Evolutionary conservation across 2,329 filamentous ascomycete genomes (phyloP), one percentile per base, ranked within the genome.

Genomic region (Chalaropsis ovoidea): DNA sequence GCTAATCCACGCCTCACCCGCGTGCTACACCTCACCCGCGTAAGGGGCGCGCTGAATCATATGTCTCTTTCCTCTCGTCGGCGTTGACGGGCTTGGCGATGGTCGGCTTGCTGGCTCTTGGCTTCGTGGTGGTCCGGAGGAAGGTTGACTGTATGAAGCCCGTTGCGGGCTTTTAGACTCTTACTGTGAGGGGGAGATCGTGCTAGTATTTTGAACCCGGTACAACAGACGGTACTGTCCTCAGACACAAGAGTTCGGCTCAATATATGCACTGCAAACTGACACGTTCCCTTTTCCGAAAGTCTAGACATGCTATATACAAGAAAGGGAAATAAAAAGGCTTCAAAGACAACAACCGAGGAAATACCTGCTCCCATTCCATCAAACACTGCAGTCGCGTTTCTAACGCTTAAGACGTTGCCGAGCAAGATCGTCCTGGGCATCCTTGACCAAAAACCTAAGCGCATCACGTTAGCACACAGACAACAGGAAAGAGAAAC

Each of bases 381-480:
- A 24, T 49, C 42, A 63, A 31, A 39, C 42, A 56, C 52, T 39
- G 63, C 58, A n/a, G 2, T 42, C 47, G 56, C 62, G 41, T 62
- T 62, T 45, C 61, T 68, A 68, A 42, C 63, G 56, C 64, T 65
- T 65, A n/a, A 67, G 27, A 41, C 66, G 62, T 19, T 65, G 62
- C 47, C 82, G 82, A 52, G 88, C 83, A 70, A 95, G 81, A 71
- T 96, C 92, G 71, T 95, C 87, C 72, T 88, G 84, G 3, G 90
- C 85, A 74, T 96, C 92, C 75, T 85, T 92, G 68, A 96, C 78
- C 68, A 97, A 77, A 75, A 95, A 97, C 71, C 92, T 96, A 15
- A 1, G 19, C 62, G 27, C 35, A 15, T 56, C 19, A 35, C 19
- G 39, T 45, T 31, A 63, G 31, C 39, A 8, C 10, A 13, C 13